phyloP scores from a whole-genome alignment of 2,329 filamentous ascomycete genomes.

The Triangularia verruculosa region DNA sequence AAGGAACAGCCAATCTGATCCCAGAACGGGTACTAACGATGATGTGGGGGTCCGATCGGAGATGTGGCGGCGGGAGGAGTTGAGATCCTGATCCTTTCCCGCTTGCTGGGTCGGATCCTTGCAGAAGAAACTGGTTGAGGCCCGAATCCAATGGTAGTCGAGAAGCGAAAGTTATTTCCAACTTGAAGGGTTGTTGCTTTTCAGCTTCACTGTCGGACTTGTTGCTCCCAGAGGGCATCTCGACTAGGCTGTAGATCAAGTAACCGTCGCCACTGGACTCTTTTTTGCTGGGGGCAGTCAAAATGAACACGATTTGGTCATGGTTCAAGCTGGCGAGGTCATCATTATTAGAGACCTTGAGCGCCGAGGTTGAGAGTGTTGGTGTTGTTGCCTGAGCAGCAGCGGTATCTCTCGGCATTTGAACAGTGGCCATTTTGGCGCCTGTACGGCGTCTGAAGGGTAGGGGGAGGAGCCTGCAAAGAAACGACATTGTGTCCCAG shows the following conservation, averaged over 20 bases:
- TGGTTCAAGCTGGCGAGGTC: slow-evolving; percentile 12
- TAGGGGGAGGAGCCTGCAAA: slow-evolving; percentile 1
- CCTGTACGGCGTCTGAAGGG: slow-evolving; percentile 3
- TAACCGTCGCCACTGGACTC: slow-evolving; percentile 14
- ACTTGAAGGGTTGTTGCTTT: slow-evolving; percentile 19
- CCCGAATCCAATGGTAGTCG: slow-evolving; percentile 34
- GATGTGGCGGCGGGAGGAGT: slow-evolving; percentile 26
- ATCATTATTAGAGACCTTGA: slow-evolving; percentile 1
- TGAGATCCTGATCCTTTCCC: background rate
- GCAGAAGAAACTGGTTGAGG: slow-evolving; percentile 37
- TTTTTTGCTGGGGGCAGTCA: background rate
- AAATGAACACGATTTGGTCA: slow-evolving; percentile 29
- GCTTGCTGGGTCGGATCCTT: slow-evolving; percentile 28
- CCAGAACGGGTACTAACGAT: slow-evolving; percentile 68
- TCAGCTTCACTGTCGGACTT: background rate
- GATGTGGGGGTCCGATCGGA: slow-evolving; percentile 46
- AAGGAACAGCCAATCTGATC: slow-evolving; percentile 51
- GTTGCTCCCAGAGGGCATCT: slow-evolving; percentile 6
- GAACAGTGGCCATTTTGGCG: slow-evolving; percentile 4
- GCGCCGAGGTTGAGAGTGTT: background rate
- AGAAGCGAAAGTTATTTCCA: slow-evolving; percentile 21
- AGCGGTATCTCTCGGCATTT: slow-evolving; percentile 13
- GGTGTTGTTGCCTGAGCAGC: background rate
- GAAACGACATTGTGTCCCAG: slow-evolving; percentile 5
- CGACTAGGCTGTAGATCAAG: slow-evolving; percentile 22